These are phyloP conservation scores for Bocquillonia castaneifolia DNA, from an alignment of 441 rosid species.

Conservation along the genomic window DNA sequence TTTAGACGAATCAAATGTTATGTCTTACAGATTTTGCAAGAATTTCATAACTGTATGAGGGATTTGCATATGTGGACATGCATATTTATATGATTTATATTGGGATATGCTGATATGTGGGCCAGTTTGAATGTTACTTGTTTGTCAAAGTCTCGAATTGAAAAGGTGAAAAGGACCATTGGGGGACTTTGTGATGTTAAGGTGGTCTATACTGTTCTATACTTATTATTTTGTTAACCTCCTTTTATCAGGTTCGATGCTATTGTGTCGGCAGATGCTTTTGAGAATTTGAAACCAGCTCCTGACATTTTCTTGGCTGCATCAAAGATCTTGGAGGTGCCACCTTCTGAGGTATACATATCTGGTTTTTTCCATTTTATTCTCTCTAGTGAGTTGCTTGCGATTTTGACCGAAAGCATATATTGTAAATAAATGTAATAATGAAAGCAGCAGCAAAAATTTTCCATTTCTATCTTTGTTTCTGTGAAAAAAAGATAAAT, in stretches of 20 bases:
- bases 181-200: not conserved
- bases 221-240: slow-evolving; percentile 16
- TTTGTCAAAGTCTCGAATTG: not conserved
- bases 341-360: slow-evolving; percentile 60
- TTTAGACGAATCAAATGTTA: not conserved
- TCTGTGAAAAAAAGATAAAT: not conserved
- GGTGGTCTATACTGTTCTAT: not conserved
- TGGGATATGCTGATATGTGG: not conserved
- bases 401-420: not conserved
- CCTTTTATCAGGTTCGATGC: slow-evolving; percentile 79
- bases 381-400: not conserved
- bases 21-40: not conserved
- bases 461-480: not conserved
- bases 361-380: slow-evolving; percentile 1
- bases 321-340: slow-evolving; percentile 74
- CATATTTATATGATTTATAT: not conserved
- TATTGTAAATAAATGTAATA: not conserved
- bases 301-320: slow-evolving; percentile 97
- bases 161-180: not conserved
- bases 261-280: slow-evolving; percentile 93
- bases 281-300: slow-evolving; percentile 94
- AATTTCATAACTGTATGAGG: not conserved
- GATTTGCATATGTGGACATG: not conserved
- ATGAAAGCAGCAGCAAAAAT: not conserved
- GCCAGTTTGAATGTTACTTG: not conserved